These are phyloP conservation scores for Calonectria hongkongensis DNA, from an alignment of 2,329 filamentous ascomycete genomes.

Conservation along the genomic window DNA sequence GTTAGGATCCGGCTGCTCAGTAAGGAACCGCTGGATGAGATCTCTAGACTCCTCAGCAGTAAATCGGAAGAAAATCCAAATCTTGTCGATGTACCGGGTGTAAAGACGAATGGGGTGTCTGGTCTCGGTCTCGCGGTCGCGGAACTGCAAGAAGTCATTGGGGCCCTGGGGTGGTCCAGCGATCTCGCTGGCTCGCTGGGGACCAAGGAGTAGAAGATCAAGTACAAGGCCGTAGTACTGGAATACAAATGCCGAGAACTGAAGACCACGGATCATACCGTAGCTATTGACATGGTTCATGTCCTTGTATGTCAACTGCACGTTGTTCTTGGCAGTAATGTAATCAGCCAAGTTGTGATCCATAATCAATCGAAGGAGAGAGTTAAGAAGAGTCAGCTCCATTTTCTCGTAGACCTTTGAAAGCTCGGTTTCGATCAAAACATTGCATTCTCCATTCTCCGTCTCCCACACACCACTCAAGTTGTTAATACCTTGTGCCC, in stretches of 20 bases:
- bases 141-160: slow-evolving; percentile 98
- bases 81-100: slow-evolving; percentile 97
- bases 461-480: slow-evolving; percentile 96
- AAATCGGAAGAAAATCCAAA: slow-evolving; percentile 98
- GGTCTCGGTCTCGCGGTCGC: slow-evolving; percentile 92
- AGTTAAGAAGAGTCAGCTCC: slow-evolving; percentile 95
- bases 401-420: slow-evolving; percentile 99
- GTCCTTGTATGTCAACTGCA: slow-evolving; percentile 99
- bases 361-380: slow-evolving; percentile 95
- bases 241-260: slow-evolving; percentile 99
- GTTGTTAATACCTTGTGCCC: slow-evolving; percentile 99
- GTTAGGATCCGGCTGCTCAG: slow-evolving; percentile 98
- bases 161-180: slow-evolving; percentile 94
- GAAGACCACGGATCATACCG: slow-evolving; percentile 96
- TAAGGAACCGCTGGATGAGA: slow-evolving; percentile 97
- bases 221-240: slow-evolving; percentile 98
- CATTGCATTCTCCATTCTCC: slow-evolving; percentile 95
- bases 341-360: slow-evolving; percentile 99
- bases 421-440: slow-evolving; percentile 97
- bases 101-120: slow-evolving; percentile 98
- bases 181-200: slow-evolving; percentile 98
- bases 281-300: slow-evolving; percentile 99
- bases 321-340: slow-evolving; percentile 99
- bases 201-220: slow-evolving; percentile 91
- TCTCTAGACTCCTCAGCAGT: slow-evolving; percentile 95